Percentiles rank a stretch among this genome's conserved stretches.
Conservation (phyloP, 176 grass and related monocot genomes). For the Hordeum vulgare region MorexV3_pseudomolecules_assembly NC_058518.1:431840497-431840996, state of each 20-base stretch:
- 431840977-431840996: too few relatives aligned
- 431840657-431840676: slow-evolving; percentile 37
- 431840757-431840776: background rate
- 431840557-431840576: slow-evolving; percentile 14
- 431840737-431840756: background rate
- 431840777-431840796: background rate
- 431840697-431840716: slow-evolving; percentile 3
- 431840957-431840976: too few relatives aligned
- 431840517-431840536: slow-evolving; percentile 19
- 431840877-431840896: too few relatives aligned
- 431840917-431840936: too few relatives aligned
- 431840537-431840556: slow-evolving; percentile 16
- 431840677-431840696: slow-evolving; percentile 45
- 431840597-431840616: background rate
- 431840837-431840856: too few relatives aligned
- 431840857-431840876: too few relatives aligned
- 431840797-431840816: background rate
- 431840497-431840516: slow-evolving; percentile 7
- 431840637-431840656: slow-evolving; percentile 26
- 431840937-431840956: too few relatives aligned
- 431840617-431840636: background rate
- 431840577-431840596: background rate
- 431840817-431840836: background rate
- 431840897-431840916: too few relatives aligned
- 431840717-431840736: background rate